Evolutionary conservation across 768 basidiomycete species (phyloP), one percentile per base, ranked within the genome.

Genomic region (Boletus eberwhitei): DNA sequence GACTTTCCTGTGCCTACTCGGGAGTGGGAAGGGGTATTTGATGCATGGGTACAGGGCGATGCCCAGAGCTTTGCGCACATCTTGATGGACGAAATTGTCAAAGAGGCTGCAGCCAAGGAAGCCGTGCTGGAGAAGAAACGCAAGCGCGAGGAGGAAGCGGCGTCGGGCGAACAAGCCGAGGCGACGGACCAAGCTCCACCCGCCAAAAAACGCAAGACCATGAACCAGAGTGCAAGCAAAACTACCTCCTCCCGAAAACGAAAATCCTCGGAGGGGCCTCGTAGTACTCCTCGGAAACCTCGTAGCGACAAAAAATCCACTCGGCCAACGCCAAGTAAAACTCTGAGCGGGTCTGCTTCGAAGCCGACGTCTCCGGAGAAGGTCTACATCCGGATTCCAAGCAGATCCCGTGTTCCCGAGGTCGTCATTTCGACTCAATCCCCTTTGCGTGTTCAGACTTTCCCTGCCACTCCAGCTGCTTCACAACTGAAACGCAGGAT

Each of bases 11-110:
- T 86, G 9, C 91, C 91, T 4, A 85, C 85, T 8, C 77, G 87
- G 50, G 91, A 93, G 58, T 95, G 91, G 92, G 88, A 90, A 57
- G 88, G 85, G 8, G 86, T 95, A 4, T 95, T 97, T 60, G 93
- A 97, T 70, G 80, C 82, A 37, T 96, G 92, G 90, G 70, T 93
- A 51, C 84, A 93, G 62, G 92, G 93, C 2, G 93, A 96, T 64
- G 86, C 89, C 3, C 94, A 97, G 68, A 66, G 65, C 16, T 94
- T 95, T 70, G 88, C 90, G 6, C 71, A 73, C 37, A 67, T 83
- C 55, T 66, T 91, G 55, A 77, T 75, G 55, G 75, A 75, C 22
- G 86, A 85, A 70, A 75, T 88, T 34, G 77, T 78, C 55, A 79
- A 77, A 61, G 82, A 85, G 68, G 67, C 71, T 19, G 74, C 67